Evolutionary conservation across 768 basidiomycete species (phyloP).

Genomic region (Boletus tylopilopsis): DNA sequence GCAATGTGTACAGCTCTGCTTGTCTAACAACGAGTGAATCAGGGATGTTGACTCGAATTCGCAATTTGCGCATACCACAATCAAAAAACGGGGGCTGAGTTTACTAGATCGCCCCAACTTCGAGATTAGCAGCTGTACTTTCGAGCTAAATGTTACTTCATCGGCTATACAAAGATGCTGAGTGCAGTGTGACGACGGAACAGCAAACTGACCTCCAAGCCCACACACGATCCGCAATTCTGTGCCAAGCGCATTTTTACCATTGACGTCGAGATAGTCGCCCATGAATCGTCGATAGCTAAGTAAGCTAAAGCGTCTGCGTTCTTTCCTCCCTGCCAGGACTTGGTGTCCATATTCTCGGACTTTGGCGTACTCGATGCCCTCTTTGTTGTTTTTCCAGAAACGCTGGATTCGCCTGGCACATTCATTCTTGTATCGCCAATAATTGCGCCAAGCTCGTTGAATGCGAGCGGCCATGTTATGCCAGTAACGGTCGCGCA

Average conservation of each 20-base stretch:
- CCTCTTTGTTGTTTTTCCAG: constrained; percentile 98
- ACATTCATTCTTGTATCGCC: constrained; percentile 93
- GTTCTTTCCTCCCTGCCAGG: constrained; percentile 87
- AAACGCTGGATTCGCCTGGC: constrained; percentile 94
- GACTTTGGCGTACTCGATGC: constrained; percentile 80
- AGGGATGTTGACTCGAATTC: not conserved
- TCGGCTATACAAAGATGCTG: constrained; percentile 49
- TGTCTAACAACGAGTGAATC: constrained; percentile 17
- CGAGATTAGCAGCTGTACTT: constrained; percentile 78
- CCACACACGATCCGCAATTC: constrained; percentile 70
- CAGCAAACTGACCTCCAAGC: constrained; percentile 56
- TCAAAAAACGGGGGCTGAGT: constrained; percentile 83
- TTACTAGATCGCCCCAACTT: constrained; percentile 86
- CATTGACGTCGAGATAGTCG: constrained; percentile 91
- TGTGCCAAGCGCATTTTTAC: constrained; percentile 71
- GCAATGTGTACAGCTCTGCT: constrained; percentile 79
- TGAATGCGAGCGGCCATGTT: constrained; percentile 99
- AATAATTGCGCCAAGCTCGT: constrained; percentile 92
- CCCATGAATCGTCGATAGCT: constrained; percentile 95
- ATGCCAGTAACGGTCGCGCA: constrained; percentile 99
- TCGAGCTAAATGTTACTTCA: constrained; percentile 77
- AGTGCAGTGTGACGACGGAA: not conserved
- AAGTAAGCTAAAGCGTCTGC: constrained; percentile 87
- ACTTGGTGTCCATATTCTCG: constrained; percentile 96
- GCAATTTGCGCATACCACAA: constrained; percentile 60